A percentile compares a stretch with the other conserved stretches of the same genome.
phyloP scores from a whole-genome alignment of 331 rosid genomes.

The Malus hybrid region DNA sequence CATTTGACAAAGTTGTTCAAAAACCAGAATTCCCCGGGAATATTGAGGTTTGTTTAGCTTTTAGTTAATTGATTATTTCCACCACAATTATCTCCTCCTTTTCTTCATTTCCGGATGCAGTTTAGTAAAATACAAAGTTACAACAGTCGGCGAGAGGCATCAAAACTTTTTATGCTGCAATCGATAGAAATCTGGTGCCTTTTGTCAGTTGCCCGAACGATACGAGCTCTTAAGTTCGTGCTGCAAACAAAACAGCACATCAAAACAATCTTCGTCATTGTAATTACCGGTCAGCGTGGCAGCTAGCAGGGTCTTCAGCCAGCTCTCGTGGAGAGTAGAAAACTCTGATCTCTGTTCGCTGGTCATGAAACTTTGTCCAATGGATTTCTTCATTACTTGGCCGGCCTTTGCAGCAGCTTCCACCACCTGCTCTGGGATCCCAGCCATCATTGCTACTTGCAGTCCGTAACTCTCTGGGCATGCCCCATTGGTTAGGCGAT shows the following conservation, averaged over 20 bases:
- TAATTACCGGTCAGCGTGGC: slow-evolving; percentile 23
- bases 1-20: background rate
- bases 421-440: slow-evolving; percentile 66
- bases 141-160: background rate
- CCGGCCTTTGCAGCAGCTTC: slow-evolving; percentile 69
- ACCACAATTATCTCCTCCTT: slow-evolving; percentile 11
- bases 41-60: background rate
- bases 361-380: slow-evolving; percentile 48
- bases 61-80: background rate
- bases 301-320: slow-evolving; percentile 66
- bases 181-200: background rate
- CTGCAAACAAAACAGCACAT: slow-evolving; percentile 64
- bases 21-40: slow-evolving; percentile 15
- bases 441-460: slow-evolving; percentile 95
- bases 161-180: background rate
- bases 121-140: background rate
- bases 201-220: slow-evolving; percentile 21
- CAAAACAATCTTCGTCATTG: slow-evolving; percentile 51
- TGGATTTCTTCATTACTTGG: slow-evolving; percentile 51
- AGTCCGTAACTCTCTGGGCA: slow-evolving; percentile 95
- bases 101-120: background rate
- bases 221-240: slow-evolving; percentile 54
- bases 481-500: slow-evolving; percentile 70
- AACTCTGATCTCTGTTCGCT: slow-evolving; percentile 80
- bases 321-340: slow-evolving; percentile 85